Evolutionary conservation across 129 eudicot genomes (phyloP), one percentile per base, ranked within the genome.

Genomic region (Erigeron canadensis): DNA sequence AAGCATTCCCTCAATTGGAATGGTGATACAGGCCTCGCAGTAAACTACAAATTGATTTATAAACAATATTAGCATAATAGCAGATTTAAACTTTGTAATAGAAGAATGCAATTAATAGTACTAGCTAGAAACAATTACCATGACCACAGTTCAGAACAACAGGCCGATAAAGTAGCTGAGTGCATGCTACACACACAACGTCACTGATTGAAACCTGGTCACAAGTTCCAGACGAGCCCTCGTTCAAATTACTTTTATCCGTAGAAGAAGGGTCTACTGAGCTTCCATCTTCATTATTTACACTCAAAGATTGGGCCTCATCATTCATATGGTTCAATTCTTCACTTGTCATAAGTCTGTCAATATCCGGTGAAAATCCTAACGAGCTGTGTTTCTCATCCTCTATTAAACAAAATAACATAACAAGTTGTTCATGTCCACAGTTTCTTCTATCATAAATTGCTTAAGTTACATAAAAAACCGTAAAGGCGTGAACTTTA

Each of bases 101-200:
- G 7, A 50, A 66, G n/a, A 41, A 74, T 53, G 67, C 54, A 4
- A 73, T 23, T 40, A 65, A 42, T 17, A 43, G 5, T 37, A 65
- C 18, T 38, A 65, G 18, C 56, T 28, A 55, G 21, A 63, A 11
- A 10, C 6, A 12, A 28, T 40, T 87, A 90, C 96, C 94, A 53
- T 90, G 95, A 63, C 96, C 96, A 62, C 96, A 89, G 62, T 89
- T 89, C 45, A 89, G 88, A 76, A 81, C 93, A 77, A 77, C 82
- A 34, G 96, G 93, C 53, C 81, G 88, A 84, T 63, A 80, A 18
- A 86, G 80, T 62, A 89, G 69, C 70, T 75, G 76, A 50, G 74
- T 84, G 89, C 96, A 89, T 51, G 84, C 73, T 51, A 72, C 81
- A 77, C 96, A 89, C 23, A 80, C 69, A 16, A 78, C 77, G 68